Conservation (phyloP, 192 early-diverging fungal species). For the Borealophlyctis nickersoniae region DNA sequence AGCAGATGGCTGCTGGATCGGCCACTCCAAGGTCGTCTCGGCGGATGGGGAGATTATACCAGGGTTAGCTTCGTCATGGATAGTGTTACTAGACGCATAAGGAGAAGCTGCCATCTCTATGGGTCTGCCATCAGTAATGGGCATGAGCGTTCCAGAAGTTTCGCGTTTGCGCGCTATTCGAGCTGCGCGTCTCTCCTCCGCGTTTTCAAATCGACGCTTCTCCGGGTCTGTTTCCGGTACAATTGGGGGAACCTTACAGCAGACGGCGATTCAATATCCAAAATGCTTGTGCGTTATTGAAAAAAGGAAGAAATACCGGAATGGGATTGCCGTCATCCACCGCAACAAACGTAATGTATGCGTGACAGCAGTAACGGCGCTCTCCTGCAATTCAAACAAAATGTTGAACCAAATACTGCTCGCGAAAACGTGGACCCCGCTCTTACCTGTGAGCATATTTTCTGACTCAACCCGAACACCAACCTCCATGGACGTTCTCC, state of each 20-base stretch:
- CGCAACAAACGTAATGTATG: background rate
- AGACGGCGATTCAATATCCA: background rate
- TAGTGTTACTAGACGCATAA: background rate
- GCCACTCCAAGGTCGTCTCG: background rate
- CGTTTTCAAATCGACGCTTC: background rate
- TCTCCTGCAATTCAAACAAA: too few relatives aligned
- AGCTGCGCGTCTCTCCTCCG: background rate
- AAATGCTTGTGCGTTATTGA: background rate
- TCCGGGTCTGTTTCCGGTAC: background rate
- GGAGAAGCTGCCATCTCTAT: background rate
- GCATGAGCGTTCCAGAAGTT: background rate
- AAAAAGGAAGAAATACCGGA: background rate
- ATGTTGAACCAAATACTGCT: too few relatives aligned
- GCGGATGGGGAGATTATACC: too few relatives aligned
- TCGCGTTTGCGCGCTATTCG: background rate
- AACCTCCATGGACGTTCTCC: constrained; percentile 72
- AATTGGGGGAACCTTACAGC: too few relatives aligned
- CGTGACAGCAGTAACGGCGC: background rate
- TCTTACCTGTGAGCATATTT: constrained; percentile 48
- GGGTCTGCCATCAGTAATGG: background rate
- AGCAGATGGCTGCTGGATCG: background rate
- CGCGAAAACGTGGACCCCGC: too few relatives aligned
- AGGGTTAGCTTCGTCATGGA: too few relatives aligned
- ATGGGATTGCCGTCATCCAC: background rate
- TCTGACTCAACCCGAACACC: constrained; percentile 70